Conservation (phyloP, 352 stramenopile species). For the Phytopythium boreale region DNA sequence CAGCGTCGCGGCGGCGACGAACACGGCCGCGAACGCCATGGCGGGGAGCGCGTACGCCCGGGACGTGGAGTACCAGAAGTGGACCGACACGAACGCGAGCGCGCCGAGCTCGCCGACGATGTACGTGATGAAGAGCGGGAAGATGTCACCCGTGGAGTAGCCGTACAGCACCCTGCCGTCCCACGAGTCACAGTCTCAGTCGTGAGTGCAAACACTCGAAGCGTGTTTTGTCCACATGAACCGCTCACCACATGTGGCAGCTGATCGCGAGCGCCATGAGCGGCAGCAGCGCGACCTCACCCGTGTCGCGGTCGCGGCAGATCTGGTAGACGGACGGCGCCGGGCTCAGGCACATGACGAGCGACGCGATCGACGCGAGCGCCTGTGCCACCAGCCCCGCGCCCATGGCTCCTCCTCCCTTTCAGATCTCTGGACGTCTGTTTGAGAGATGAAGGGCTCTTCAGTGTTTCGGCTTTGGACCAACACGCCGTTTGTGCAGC, state of each 20-base stretch:
- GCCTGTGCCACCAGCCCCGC: constrained; percentile 2
- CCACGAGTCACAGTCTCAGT: neutral
- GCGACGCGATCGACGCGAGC: constrained; percentile 1
- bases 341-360: constrained; percentile 21
- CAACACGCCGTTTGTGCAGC: neutral
- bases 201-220: too few relatives aligned
- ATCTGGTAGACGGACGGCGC: constrained; percentile 31
- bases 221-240: neutral
- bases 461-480: neutral
- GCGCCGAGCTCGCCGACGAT: constrained; percentile 11
- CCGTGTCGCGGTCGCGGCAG: constrained; percentile 34
- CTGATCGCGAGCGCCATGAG: constrained; percentile 33
- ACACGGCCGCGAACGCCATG: neutral
- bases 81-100: neutral
- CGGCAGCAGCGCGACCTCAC: constrained; percentile 28
- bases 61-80: neutral
- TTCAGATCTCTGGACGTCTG: neutral
- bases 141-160: constrained; percentile 32
- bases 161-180: constrained; percentile 31
- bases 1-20: constrained; percentile 2
- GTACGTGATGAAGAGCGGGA: constrained; percentile 16
- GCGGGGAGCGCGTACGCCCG: neutral
- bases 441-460: neutral
- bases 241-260: constrained; percentile 18
- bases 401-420: neutral